Percentiles rank a stretch among this genome's conserved stretches.
These are phyloP conservation scores for Penicillium oxalicum DNA, from an alignment of 2,329 filamentous ascomycete genomes.

Conservation along the genomic window DNA sequence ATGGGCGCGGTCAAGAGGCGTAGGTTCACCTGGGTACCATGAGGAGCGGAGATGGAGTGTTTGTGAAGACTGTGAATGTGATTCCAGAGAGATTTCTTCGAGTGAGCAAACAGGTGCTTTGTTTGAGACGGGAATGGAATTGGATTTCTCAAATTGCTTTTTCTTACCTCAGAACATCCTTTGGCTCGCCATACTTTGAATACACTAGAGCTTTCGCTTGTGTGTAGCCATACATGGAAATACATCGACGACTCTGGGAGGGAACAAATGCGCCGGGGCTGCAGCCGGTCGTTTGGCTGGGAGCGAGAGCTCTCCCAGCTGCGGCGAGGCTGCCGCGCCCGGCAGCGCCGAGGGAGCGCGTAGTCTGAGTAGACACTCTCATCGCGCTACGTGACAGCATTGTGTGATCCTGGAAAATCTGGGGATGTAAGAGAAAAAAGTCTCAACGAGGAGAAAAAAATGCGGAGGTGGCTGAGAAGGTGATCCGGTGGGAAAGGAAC, in stretches of 20 bases:
- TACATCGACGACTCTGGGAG: conserved; percentile 28
- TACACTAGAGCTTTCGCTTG: conserved; percentile 47
- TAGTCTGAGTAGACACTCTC: conserved; percentile 16
- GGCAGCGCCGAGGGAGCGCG: conserved; percentile 10
- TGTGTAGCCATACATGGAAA: conserved; percentile 46
- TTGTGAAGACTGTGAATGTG: conserved; percentile 37
- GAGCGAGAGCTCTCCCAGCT: conserved; percentile 3
- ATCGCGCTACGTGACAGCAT: conserved; percentile 28
- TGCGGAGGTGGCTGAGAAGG: neutral
- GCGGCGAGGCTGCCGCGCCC: conserved; percentile 6
- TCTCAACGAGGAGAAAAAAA: neutral
- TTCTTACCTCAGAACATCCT: conserved; percentile 42
- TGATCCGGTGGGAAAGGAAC: neutral
- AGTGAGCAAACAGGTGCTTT: neutral
- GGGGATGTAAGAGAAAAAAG: neutral
- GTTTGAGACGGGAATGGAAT: neutral
- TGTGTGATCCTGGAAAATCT: conserved; percentile 1
- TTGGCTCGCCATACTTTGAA: conserved; percentile 44
- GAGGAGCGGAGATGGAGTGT: conserved; percentile 45
- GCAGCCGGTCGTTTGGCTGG: conserved; percentile 11
- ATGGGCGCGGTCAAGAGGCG: conserved; percentile 86
- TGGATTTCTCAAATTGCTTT: neutral
- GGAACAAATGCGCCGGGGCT: conserved; percentile 7
- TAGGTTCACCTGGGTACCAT: conserved; percentile 64
- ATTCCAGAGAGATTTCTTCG: neutral